Percentiles rank a stretch among this genome's conserved stretches.
Conservation (phyloP, 2,329 filamentous ascomycete species). For the Colletotrichum siamense region DNA sequence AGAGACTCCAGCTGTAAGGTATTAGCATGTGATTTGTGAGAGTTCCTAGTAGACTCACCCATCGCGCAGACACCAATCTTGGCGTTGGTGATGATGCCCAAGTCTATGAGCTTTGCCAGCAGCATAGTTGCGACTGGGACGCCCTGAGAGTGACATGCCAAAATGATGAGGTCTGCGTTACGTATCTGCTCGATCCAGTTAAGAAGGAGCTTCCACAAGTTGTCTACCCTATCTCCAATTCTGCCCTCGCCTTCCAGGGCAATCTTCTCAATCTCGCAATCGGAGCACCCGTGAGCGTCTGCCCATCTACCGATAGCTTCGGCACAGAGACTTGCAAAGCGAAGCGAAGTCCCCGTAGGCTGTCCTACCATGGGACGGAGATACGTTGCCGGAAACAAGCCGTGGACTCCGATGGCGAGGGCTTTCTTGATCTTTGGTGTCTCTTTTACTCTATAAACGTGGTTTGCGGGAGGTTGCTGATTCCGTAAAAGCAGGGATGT, state of each 20-base stretch:
- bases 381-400: slow-evolving; percentile 87
- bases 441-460: slow-evolving; percentile 75
- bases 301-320: slow-evolving; percentile 86
- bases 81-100: slow-evolving; percentile 79
- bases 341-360: slow-evolving; percentile 92
- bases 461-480: slow-evolving; percentile 63
- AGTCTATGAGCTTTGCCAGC: slow-evolving; percentile 87
- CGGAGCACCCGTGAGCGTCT: slow-evolving; percentile 71
- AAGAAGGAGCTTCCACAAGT: slow-evolving; percentile 90
- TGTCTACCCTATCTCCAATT: slow-evolving; percentile 86
- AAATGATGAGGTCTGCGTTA: slow-evolving; percentile 83
- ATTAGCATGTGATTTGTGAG: not conserved
- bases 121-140: slow-evolving; percentile 94
- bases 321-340: slow-evolving; percentile 88
- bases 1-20: slow-evolving; percentile 75
- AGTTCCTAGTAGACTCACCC: slow-evolving; percentile 43
- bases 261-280: slow-evolving; percentile 89
- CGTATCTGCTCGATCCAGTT: slow-evolving; percentile 95
- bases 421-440: slow-evolving; percentile 81
- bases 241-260: slow-evolving; percentile 94
- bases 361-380: slow-evolving; percentile 92
- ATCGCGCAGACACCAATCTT: slow-evolving; percentile 86
- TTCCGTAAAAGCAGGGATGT: slow-evolving; percentile 61
- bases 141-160: slow-evolving; percentile 96
- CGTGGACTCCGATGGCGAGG: slow-evolving; percentile 92